Evolutionary conservation across 495 filamentous ascomycete genomes (phyloP).

Genomic region (Aspergillus baeticus): DNA sequence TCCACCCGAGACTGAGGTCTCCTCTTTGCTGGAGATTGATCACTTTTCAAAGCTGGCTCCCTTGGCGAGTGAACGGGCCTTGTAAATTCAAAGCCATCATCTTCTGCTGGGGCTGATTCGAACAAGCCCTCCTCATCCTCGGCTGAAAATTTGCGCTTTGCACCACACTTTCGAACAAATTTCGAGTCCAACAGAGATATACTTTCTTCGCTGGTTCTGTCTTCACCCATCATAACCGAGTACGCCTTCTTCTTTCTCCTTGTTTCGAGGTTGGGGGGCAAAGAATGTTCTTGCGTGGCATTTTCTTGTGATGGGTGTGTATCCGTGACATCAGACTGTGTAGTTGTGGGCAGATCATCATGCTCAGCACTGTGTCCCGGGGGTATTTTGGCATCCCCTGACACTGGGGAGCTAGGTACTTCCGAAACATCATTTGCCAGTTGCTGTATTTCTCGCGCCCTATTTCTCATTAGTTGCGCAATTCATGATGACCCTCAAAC

Average conservation of each 20-base stretch:
- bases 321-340: slow-evolving; percentile 9
- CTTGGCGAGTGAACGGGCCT: slow-evolving; percentile 24
- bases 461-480: slow-evolving; percentile 24
- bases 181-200: background rate
- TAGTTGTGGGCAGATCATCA: slow-evolving; percentile 50
- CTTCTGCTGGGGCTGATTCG: slow-evolving; percentile 25
- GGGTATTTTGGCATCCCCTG: slow-evolving; percentile 60
- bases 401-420: slow-evolving; percentile 59
- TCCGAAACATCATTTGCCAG: slow-evolving; percentile 49
- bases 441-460: slow-evolving; percentile 41
- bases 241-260: slow-evolving; percentile 50
- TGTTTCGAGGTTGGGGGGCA: slow-evolving; percentile 38
- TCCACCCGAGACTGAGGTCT: slow-evolving; percentile 16
- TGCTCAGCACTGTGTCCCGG: slow-evolving; percentile 52
- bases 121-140: slow-evolving; percentile 45
- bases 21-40: slow-evolving; percentile 21
- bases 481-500: background rate
- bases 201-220: slow-evolving; percentile 26
- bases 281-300: slow-evolving; percentile 13
- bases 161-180: slow-evolving; percentile 42
- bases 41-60: slow-evolving; percentile 6
- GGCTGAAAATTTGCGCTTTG: slow-evolving; percentile 62
- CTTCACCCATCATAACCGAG: slow-evolving; percentile 31
- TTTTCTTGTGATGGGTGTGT: background rate
- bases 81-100: slow-evolving; percentile 52